Evolutionary conservation across 2,329 filamentous ascomycete genomes (phyloP).

Genomic region (Neopestalotiopsis rosae): DNA sequence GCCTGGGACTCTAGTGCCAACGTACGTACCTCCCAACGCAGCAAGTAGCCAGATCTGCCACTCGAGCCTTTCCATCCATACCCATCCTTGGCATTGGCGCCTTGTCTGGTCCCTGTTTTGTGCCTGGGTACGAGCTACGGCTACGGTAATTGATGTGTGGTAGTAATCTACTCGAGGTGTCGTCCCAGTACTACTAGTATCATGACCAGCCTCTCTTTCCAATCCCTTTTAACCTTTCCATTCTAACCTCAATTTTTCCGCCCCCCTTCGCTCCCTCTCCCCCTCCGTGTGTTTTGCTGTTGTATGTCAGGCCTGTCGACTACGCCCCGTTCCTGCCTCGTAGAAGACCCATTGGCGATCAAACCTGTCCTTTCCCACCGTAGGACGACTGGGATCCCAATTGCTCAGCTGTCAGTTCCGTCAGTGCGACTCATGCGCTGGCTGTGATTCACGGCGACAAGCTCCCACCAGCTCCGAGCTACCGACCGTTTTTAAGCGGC

Average conservation of each 20-base stretch:
- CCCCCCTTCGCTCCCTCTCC: neutral
- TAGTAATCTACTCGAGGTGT: neutral
- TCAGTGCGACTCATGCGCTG: neutral
- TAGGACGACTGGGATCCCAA: neutral
- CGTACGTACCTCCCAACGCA: neutral
- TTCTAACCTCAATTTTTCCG: neutral
- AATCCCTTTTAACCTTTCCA: neutral
- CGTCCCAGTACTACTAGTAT: conserved; percentile 5
- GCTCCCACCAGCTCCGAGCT: neutral
- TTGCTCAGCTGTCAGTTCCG: neutral
- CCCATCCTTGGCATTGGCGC: conserved; percentile 6
- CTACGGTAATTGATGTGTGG: neutral
- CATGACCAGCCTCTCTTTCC: conserved; percentile 11
- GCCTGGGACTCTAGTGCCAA: neutral
- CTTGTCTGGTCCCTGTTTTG: neutral
- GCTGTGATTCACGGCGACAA: conserved; percentile 2
- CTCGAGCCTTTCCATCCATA: neutral
- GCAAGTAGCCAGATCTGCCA: neutral
- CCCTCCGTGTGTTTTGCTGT: neutral
- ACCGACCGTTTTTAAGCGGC: neutral
- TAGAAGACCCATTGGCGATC: neutral
- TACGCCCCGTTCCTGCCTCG: neutral
- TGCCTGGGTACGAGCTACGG: neutral
- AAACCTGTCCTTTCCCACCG: neutral
- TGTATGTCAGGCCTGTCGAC: neutral